Percentiles rank a stretch among this genome's conserved stretches.
Evolutionary conservation across 768 basidiomycete species (phyloP).

Genomic region (Psilocybe sp.): DNA sequence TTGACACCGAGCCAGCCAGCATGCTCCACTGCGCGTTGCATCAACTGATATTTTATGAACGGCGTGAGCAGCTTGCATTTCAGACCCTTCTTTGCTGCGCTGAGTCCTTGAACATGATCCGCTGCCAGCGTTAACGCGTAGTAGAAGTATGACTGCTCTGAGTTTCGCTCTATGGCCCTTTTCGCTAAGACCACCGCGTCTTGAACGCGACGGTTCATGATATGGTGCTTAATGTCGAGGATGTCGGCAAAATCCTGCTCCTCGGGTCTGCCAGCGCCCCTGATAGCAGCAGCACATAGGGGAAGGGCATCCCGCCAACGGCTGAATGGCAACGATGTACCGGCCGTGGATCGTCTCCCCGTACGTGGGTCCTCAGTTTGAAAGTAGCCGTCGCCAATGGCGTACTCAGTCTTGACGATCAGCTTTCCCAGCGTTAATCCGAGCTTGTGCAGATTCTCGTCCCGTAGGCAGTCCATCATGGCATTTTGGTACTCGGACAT

Average conservation of each 20-base stretch:
- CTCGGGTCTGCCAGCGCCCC: conserved; percentile 32
- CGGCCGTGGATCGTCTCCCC: conserved; percentile 36
- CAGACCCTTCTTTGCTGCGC: conserved; percentile 61
- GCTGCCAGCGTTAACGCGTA: conserved; percentile 52
- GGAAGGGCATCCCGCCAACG: conserved; percentile 61
- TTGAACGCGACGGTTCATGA: conserved; percentile 45
- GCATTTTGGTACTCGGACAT: conserved; percentile 46
- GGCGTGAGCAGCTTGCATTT: conserved; percentile 51
- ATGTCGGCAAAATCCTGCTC: conserved; percentile 60
- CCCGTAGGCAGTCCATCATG: conserved; percentile 47
- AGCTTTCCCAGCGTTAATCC: conserved; percentile 46
- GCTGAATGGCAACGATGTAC: conserved; percentile 56
- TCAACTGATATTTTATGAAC: conserved; percentile 51
- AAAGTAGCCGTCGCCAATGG: conserved; percentile 56
- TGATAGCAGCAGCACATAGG: conserved; percentile 56
- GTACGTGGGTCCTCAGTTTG: conserved; percentile 40
- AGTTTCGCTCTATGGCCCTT: conserved; percentile 49
- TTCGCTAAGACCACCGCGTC: conserved; percentile 48
- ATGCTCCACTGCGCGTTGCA: conserved; percentile 58
- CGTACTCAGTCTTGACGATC: conserved; percentile 59
- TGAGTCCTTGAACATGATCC: conserved; percentile 46
- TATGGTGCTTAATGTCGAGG: conserved; percentile 57
- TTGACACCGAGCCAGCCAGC: conserved; percentile 52
- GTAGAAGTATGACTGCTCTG: conserved; percentile 59
- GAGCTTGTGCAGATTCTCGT: conserved; percentile 48